These are phyloP conservation scores for Pyrenophora graminea DNA, from an alignment of 2,329 filamentous ascomycete genomes.

Conservation along the genomic window DNA sequence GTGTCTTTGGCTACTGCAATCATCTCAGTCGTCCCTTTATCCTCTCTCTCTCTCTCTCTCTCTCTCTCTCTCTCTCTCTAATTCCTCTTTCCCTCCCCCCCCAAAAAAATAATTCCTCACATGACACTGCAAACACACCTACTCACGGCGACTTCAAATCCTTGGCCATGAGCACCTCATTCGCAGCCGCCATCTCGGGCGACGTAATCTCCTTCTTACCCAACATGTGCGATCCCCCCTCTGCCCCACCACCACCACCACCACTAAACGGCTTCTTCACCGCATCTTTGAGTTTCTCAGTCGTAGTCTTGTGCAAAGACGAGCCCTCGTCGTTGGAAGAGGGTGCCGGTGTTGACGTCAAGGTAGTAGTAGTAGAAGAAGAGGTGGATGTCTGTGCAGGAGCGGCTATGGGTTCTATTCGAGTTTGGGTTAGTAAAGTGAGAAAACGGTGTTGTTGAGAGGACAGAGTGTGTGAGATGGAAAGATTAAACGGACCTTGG, in stretches of 20 bases:
- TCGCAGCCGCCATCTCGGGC: slow-evolving; percentile 12
- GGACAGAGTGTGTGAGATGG: neutral
- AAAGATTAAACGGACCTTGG: slow-evolving; percentile 3
- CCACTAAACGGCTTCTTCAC: slow-evolving; percentile 14
- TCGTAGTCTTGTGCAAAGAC: neutral
- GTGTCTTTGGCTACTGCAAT: too few relatives aligned
- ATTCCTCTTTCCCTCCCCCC: too few relatives aligned
- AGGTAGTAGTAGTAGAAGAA: neutral
- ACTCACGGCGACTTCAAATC: slow-evolving; percentile 6
- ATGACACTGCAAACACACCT: too few relatives aligned
- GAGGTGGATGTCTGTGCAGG: neutral
- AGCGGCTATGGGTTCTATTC: slow-evolving; percentile 2
- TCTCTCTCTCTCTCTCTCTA: too few relatives aligned
- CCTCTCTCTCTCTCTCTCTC: too few relatives aligned
- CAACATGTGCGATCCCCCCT: neutral
- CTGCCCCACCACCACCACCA: too few relatives aligned
- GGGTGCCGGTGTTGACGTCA: too few relatives aligned
- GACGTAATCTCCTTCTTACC: slow-evolving; percentile 3
- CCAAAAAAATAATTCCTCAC: too few relatives aligned
- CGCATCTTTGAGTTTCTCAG: slow-evolving; percentile 12
- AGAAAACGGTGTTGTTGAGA: too few relatives aligned
- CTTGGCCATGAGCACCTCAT: slow-evolving; percentile 11
- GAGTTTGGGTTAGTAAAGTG: too few relatives aligned
- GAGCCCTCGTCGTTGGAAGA: neutral
- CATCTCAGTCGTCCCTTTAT: too few relatives aligned